A percentile compares a stretch with the other conserved stretches of the same genome.
phyloP scores from a whole-genome alignment of 805 yeast genomes.

The Candida dajiaensis region DNA sequence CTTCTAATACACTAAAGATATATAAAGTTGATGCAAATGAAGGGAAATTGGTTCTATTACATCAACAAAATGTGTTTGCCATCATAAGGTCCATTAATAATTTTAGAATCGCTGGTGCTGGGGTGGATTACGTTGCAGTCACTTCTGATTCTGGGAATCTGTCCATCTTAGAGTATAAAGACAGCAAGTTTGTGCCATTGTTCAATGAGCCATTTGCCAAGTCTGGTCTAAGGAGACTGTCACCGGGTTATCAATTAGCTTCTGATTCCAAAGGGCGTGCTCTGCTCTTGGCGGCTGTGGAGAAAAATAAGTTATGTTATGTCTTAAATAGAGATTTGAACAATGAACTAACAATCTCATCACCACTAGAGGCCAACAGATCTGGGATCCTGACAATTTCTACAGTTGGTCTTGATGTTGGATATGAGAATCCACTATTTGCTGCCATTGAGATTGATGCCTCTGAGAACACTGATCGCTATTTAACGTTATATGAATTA shows the following conservation, averaged over 20 bases:
- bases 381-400: conserved; percentile 45
- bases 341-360: conserved; percentile 44
- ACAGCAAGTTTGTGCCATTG: conserved; percentile 37
- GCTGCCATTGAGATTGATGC: conserved; percentile 70
- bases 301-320: conserved; percentile 67
- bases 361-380: conserved; percentile 68
- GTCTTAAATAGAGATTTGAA: conserved; percentile 47
- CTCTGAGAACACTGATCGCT: conserved; percentile 28
- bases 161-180: conserved; percentile 40
- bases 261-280: conserved; percentile 73
- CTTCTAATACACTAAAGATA: conserved; percentile 41
- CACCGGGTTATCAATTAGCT: conserved; percentile 70
- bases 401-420: conserved; percentile 62
- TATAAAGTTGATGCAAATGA: conserved; percentile 46
- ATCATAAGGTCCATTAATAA: conserved; percentile 47
- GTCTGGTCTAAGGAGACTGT: conserved; percentile 64
- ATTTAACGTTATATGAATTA: conserved; percentile 66
- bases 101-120: conserved; percentile 47
- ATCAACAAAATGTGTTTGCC: conserved; percentile 48
- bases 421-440: conserved; percentile 79
- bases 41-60: conserved; percentile 45
- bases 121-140: conserved; percentile 53
- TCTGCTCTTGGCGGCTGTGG: conserved; percentile 63
- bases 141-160: conserved; percentile 80
- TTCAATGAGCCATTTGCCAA: conserved; percentile 65